Percentiles rank a stretch among this genome's conserved stretches.
Evolutionary conservation across 495 filamentous ascomycete species (phyloP).

Genomic region (Penicillium atrosanguineum): DNA sequence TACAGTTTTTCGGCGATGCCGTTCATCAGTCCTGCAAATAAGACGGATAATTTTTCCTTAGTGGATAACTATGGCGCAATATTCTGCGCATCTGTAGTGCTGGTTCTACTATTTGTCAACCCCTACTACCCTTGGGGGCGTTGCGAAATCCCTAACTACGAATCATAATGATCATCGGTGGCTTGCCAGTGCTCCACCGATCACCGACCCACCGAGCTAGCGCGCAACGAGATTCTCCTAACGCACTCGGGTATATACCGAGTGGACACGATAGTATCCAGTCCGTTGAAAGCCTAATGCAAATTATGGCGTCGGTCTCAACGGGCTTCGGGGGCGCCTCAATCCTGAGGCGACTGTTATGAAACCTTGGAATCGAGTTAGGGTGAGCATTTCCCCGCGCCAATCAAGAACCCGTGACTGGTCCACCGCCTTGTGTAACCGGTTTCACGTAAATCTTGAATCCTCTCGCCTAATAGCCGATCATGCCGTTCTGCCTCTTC

Average conservation of each 20-base stretch:
- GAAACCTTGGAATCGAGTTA: not conserved
- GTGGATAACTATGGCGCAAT: not conserved
- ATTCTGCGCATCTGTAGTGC: not conserved
- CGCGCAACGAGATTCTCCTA: not conserved
- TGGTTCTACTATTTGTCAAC: not conserved
- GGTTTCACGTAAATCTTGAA: not conserved
- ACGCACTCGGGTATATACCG: too few relatives aligned
- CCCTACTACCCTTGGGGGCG: not conserved
- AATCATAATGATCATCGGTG: not conserved
- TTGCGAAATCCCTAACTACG: not conserved
- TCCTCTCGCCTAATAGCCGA: not conserved
- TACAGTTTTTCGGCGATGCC: not conserved
- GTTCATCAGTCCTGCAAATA: not conserved
- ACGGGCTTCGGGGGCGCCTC: conserved; percentile 5
- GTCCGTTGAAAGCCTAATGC: not conserved
- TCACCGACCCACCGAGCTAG: not conserved
- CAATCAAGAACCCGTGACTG: not conserved
- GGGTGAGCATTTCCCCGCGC: not conserved
- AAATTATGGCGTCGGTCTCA: not conserved
- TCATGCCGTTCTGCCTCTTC: not conserved
- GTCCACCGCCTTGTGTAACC: not conserved
- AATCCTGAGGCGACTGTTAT: not conserved
- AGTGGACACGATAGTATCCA: not conserved
- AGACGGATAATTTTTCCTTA: not conserved
- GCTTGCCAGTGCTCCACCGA: not conserved